Conservation (phyloP, 768 basidiomycete species). For the Psilocybe cyanescens region DNA sequence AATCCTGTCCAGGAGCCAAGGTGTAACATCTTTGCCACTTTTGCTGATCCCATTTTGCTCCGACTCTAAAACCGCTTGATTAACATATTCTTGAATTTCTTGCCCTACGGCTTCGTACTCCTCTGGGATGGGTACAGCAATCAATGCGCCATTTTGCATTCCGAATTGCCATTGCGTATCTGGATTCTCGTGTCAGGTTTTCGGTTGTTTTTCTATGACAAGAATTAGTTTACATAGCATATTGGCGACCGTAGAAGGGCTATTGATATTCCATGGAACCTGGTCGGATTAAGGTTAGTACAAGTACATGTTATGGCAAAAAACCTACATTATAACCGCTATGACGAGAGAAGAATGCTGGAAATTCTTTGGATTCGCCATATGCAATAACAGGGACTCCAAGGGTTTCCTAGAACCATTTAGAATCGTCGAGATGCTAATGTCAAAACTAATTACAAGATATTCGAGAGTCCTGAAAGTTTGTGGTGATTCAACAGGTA, state of each 20-base stretch:
- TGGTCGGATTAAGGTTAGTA: conserved; percentile 28
- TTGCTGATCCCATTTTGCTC: conserved; percentile 78
- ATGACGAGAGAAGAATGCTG: conserved; percentile 88
- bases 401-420: conserved; percentile 76
- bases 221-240: conserved; percentile 62
- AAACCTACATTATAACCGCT: conserved; percentile 77
- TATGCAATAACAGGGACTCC: conserved; percentile 92
- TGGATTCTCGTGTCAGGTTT: conserved; percentile 30
- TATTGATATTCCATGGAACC: conserved; percentile 79
- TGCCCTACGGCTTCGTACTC: conserved; percentile 70
- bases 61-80: conserved; percentile 84
- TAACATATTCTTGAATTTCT: conserved; percentile 74
- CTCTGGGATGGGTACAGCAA: conserved; percentile 90
- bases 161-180: conserved; percentile 74
- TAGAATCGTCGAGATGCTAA: background rate
- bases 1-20: conserved; percentile 89
- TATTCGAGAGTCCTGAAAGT: conserved; percentile 75
- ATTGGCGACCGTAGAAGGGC: conserved; percentile 69
- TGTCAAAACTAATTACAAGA: conserved; percentile 47
- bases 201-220: background rate
- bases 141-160: conserved; percentile 75
- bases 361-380: conserved; percentile 78
- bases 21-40: conserved; percentile 90
- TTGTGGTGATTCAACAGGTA: background rate
- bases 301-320: background rate